phyloP scores from a whole-genome alignment of 2,329 filamentous ascomycete species.

The Amesomyces nigricolor region DNA sequence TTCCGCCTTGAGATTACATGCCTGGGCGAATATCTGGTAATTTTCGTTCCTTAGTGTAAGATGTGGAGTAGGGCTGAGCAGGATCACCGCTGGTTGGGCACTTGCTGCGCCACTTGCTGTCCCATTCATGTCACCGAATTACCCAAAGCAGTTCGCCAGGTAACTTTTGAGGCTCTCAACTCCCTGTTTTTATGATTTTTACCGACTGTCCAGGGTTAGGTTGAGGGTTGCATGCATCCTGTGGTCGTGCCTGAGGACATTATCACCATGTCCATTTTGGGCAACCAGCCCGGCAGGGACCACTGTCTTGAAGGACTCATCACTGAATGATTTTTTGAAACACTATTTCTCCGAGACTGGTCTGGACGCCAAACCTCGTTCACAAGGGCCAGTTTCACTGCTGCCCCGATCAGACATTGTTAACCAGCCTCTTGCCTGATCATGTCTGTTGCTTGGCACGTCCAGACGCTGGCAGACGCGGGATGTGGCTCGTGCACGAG shows the following conservation, averaged over 20 bases:
- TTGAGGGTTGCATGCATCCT: too few relatives aligned
- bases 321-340: not conserved
- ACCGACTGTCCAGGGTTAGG: too few relatives aligned
- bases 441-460: too few relatives aligned
- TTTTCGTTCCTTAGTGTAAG: too few relatives aligned
- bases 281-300: constrained; percentile 23
- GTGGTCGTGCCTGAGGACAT: not conserved
- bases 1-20: too few relatives aligned
- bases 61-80: constrained; percentile 3
- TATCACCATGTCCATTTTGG: constrained; percentile 12
- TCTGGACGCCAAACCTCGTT: too few relatives aligned
- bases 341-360: not conserved
- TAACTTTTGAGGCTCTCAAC: not conserved
- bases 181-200: not conserved
- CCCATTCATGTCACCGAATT: too few relatives aligned
- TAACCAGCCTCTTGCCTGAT: not conserved
- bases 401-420: too few relatives aligned
- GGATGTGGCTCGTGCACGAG: constrained; percentile 8
- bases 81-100: not conserved
- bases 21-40: too few relatives aligned
- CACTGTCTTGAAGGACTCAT: not conserved
- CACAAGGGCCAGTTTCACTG: too few relatives aligned
- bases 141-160: too few relatives aligned
- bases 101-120: not conserved
- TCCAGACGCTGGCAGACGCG: not conserved